Evolutionary conservation across 108 stramenopile species (phyloP).

Genomic region (Poteriospumella lacustris): DNA sequence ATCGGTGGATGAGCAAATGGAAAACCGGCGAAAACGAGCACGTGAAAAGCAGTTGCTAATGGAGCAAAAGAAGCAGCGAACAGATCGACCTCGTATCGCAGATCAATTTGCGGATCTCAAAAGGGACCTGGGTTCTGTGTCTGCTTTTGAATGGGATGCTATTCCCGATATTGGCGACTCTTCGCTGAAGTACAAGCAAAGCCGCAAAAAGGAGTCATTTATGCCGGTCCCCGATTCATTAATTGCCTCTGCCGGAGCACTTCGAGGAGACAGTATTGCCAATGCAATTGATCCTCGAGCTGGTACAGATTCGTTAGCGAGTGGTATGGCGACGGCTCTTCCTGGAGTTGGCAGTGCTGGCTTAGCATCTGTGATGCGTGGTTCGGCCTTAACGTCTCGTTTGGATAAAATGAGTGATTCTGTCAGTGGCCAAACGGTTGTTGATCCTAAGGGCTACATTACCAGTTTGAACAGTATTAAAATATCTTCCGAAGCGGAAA

Average conservation of each 20-base stretch:
- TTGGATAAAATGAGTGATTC: conserved; percentile 84
- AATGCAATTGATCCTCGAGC: not conserved
- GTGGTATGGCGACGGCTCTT: not conserved
- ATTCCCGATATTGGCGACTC: conserved; percentile 94
- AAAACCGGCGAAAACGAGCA: conserved; percentile 54
- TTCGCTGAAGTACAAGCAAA: conserved; percentile 76
- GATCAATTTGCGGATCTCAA: conserved; percentile 94
- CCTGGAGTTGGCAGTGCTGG: conserved; percentile 20
- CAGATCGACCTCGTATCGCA: conserved; percentile 56
- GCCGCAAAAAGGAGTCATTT: conserved; percentile 70
- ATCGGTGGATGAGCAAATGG: conserved; percentile 90
- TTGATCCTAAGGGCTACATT: conserved; percentile 89
- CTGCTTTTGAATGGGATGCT: conserved; percentile 84
- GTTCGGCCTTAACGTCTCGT: conserved; percentile 78
- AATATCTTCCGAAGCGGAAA: conserved; percentile 64
- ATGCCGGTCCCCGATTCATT: conserved; percentile 83
- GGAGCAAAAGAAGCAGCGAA: conserved; percentile 33
- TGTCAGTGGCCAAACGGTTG: conserved; percentile 76
- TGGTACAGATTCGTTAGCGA: conserved; percentile 34
- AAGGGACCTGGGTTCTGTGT: conserved; percentile 71
- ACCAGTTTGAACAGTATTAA: conserved; percentile 71
- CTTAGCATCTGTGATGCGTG: conserved; percentile 57
- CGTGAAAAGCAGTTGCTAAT: conserved; percentile 49
- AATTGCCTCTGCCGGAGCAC: no score
- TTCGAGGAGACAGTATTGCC: no score